A percentile compares a stretch with the other conserved stretches of the same genome.
These are phyloP conservation scores for Monosporascus cannonballus DNA, from an alignment of 2,329 filamentous ascomycete genomes.

Conservation along the genomic window DNA sequence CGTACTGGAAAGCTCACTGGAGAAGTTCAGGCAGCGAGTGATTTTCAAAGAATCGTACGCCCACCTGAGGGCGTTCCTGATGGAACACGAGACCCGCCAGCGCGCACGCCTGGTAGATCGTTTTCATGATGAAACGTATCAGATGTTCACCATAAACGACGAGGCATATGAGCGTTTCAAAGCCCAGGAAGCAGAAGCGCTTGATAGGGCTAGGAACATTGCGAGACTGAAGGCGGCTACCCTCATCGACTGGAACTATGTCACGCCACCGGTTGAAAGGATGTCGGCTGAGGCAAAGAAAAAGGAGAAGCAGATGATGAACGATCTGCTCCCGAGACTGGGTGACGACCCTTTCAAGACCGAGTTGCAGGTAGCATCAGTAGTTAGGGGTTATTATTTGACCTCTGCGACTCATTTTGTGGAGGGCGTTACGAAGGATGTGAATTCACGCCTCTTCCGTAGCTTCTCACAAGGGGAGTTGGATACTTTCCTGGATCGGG, in stretches of 20 bases:
- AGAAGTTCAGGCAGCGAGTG: conserved; percentile 37
- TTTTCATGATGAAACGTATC: conserved; percentile 46
- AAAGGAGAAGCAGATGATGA: conserved; percentile 37
- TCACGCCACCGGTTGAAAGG: conserved; percentile 20
- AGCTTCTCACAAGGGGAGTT: conserved; percentile 16
- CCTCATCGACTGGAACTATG: conserved; percentile 30
- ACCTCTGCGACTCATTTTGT: conserved; percentile 60
- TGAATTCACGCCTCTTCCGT: conserved; percentile 24
- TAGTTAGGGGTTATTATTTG: conserved; percentile 63
- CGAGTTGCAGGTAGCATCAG: conserved; percentile 57
- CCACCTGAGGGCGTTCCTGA: conserved; percentile 40
- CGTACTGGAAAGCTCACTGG: conserved; percentile 43
- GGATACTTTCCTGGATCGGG: conserved; percentile 19
- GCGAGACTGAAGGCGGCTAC: conserved; percentile 39
- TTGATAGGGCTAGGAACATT: conserved; percentile 43
- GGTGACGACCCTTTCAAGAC: conserved; percentile 50
- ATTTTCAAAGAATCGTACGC: conserved; percentile 42
- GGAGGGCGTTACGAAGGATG: conserved; percentile 38
- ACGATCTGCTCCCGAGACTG: conserved; percentile 39
- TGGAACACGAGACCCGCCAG: conserved; percentile 30
- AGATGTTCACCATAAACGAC: conserved; percentile 52
- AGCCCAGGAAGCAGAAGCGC: conserved; percentile 36
- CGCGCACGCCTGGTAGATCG: conserved; percentile 34
- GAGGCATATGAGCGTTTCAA: conserved; percentile 41
- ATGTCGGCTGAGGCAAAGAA: conserved; percentile 43